Base-by-base conservation (phyloP, 2,329 filamentous ascomycete genomes). In the Pseudopyricularia javanii region DNA sequence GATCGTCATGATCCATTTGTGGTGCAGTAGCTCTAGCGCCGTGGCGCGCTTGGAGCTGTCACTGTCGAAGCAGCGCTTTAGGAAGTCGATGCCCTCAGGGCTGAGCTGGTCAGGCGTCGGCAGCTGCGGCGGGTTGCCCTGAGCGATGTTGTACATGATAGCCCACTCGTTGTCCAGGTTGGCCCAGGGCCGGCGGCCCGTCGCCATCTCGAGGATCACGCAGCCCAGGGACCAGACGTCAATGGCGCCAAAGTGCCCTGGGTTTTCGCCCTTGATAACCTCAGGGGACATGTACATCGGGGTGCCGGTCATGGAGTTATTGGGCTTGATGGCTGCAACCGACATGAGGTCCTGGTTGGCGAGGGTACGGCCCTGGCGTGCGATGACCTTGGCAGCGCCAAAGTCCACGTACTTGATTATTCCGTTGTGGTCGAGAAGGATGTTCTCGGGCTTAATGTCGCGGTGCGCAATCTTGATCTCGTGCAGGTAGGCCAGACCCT, bases 261-360 rank as follows among this genome's bases (percentile, higher is more conserved):
- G 74, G 64, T 83, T 83, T 58, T 91, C 85, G 54, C 93, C 93
- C 63, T 91, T 94, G 73, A 98, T 97, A 40, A 96, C 89, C 73
- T 98, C 93, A 5, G 93, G 93, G 7, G 93, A 97, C 93, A 98
- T 98, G 75, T 98, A 98, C 93, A 98, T 98, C 3, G 93, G 93
- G 11, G 93, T 98, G 60, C 93, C 93, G 20, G 91, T 95, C 84
- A 97, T 96, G 34, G 88, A 93, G 64, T 90, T 86, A 68, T 95
- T 91, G 49, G 85, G 79, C 61, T 80, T 75, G 28, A 76, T 72
- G 20, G 51, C 3, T 2, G 35, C 79, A 8, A 20, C 22, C 22
- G 40, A 45, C 40, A 45, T 45, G 76, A 83, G 68, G 60, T 83
- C 78, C 45, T 79, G 78, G 22, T 24, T 30, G 22, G 88, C 82